Percentiles rank a stretch among this genome's conserved stretches.
These are phyloP conservation scores for Iberis amara DNA, from an alignment of 441 rosid species.

Conservation along the genomic window DNA sequence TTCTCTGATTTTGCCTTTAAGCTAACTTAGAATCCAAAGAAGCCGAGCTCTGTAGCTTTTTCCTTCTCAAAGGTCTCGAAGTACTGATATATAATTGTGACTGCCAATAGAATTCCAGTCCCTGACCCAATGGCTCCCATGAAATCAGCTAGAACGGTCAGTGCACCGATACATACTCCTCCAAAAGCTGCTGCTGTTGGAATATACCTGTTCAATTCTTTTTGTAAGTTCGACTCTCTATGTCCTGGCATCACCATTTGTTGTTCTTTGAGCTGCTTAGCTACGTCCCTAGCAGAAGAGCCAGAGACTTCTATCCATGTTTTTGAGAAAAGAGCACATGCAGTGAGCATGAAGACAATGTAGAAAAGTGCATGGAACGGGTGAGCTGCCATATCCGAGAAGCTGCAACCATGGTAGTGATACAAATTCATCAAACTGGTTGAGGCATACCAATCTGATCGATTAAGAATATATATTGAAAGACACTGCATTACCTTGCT, in stretches of 20 bases:
- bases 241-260: constrained; percentile 34
- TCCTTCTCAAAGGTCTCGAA: constrained; percentile 31
- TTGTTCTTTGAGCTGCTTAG: constrained; percentile 59
- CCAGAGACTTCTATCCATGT: constrained; percentile 33
- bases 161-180: constrained; percentile 75
- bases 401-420: constrained; percentile 36
- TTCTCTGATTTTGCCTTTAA: no score
- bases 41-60: constrained; percentile 27
- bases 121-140: constrained; percentile 86
- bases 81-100: constrained; percentile 27
- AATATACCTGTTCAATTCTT: constrained; percentile 29
- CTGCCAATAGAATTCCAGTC: constrained; percentile 75
- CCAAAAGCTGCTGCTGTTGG: constrained; percentile 83
- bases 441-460: no score
- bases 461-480: no score
- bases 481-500: constrained; percentile 35
- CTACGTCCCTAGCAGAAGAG: constrained; percentile 24
- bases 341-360: constrained; percentile 69
- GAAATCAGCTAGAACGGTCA: constrained; percentile 44
- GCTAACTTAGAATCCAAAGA: constrained; percentile 25
- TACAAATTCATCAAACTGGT: background rate
- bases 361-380: constrained; percentile 34
- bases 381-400: constrained; percentile 79
- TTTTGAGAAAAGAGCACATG: constrained; percentile 83
- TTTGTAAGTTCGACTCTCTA: constrained; percentile 28